These are phyloP conservation scores for Schizochytrium sp. DNA, from an alignment of 108 stramenopile species.

Conservation along the genomic window DNA sequence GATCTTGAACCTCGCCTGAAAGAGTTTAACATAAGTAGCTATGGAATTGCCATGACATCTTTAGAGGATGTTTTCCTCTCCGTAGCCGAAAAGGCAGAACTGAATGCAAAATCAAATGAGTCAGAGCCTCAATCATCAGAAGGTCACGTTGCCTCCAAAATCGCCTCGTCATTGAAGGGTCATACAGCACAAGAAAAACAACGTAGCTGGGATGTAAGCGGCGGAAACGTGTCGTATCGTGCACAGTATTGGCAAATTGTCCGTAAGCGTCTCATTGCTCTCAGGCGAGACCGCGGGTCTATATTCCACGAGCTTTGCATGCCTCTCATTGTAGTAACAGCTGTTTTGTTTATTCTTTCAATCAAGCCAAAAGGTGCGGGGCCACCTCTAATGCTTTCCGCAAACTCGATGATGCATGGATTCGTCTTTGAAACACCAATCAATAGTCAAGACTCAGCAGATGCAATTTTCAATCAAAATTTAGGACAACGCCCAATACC, in stretches of 20 bases:
- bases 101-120: too few species aligned
- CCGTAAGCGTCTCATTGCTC: slow-evolving; percentile 33
- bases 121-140: too few species aligned
- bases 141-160: too few species aligned
- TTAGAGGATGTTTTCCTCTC: slow-evolving; percentile 78
- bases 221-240: slow-evolving; percentile 8
- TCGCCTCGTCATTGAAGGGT: neutral
- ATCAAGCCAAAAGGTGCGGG: slow-evolving; percentile 44
- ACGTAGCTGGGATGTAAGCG: neutral
- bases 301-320: slow-evolving; percentile 51
- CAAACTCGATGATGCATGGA: neutral
- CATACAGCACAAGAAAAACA: too few species aligned
- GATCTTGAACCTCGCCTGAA: slow-evolving; percentile 64
- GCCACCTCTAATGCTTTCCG: slow-evolving; percentile 3
- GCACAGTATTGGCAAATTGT: neutral
- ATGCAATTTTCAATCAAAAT: neutral
- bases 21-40: slow-evolving; percentile 68
- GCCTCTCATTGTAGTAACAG: slow-evolving; percentile 44
- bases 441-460: neutral
- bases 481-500: neutral
- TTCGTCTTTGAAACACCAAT: neutral
- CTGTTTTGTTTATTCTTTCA: slow-evolving; percentile 40
- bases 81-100: slow-evolving; percentile 16
- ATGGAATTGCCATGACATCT: slow-evolving; percentile 78
- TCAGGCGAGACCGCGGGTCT: slow-evolving; percentile 31